Percentiles rank a stretch among this genome's conserved stretches.
phyloP scores from a whole-genome alignment of 1,284 basidiomycete species.

The Sporisorium reilianum region DNA sequence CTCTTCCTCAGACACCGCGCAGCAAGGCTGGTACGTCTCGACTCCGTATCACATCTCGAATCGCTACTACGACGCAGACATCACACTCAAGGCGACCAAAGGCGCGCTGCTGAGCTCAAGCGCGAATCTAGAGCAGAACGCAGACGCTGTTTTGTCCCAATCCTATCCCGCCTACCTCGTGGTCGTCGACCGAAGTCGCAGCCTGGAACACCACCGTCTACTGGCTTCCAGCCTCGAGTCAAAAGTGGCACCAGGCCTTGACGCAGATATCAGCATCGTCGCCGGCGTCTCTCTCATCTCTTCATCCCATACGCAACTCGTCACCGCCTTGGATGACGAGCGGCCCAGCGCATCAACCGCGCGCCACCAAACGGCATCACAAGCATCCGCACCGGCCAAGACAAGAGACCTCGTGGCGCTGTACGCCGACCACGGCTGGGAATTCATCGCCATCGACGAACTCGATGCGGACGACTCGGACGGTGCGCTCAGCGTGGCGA shows the following conservation, averaged over 20 bases:
- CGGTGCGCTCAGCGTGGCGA: neutral
- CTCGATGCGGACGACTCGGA: slow-evolving; percentile 15
- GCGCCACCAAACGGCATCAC: neutral
- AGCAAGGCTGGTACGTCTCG: slow-evolving; percentile 20
- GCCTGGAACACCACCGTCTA: slow-evolving; percentile 25
- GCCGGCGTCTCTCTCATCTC: slow-evolving; percentile 31
- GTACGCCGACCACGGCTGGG: slow-evolving; percentile 60
- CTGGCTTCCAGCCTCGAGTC: slow-evolving; percentile 22
- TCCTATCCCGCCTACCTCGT: slow-evolving; percentile 38
- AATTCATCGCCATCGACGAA: slow-evolving; percentile 56
- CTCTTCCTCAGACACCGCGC: neutral
- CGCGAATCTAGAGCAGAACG: neutral
- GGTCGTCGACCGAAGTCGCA: slow-evolving; percentile 33
- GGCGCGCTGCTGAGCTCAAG: neutral
- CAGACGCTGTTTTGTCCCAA: slow-evolving; percentile 10
- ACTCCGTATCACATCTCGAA: slow-evolving; percentile 56
- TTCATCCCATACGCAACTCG: slow-evolving; percentile 9
- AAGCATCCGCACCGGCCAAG: neutral
- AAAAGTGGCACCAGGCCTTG: slow-evolving; percentile 23
- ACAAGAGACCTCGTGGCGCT: slow-evolving; percentile 48
- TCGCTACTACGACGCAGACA: slow-evolving; percentile 58
- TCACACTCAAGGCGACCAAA: slow-evolving; percentile 42
- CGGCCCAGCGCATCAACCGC: neutral
- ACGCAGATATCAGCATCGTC: slow-evolving; percentile 43
- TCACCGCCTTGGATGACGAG: slow-evolving; percentile 24